These are phyloP conservation scores for Starmera caribaea DNA, from an alignment of 805 yeast species.

Conservation along the genomic window DNA sequence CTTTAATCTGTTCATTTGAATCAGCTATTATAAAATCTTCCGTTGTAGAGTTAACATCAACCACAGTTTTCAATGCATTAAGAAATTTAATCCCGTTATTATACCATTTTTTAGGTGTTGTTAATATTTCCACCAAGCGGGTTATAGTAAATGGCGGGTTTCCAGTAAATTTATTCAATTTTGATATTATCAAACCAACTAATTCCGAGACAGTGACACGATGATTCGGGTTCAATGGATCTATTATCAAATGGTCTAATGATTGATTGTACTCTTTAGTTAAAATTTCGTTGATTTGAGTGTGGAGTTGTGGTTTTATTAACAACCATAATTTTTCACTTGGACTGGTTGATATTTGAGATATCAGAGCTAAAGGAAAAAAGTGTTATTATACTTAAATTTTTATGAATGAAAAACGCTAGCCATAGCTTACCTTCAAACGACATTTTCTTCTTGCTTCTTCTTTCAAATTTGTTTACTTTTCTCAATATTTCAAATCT, in stretches of 20 bases:
- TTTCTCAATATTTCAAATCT: no score
- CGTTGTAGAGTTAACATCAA: conserved; percentile 9
- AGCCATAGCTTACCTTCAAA: no score
- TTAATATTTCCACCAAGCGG: conserved; percentile 36
- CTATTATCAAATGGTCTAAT: conserved; percentile 1
- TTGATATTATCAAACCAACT: no score
- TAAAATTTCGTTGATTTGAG: conserved; percentile 5
- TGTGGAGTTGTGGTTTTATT: conserved; percentile 5
- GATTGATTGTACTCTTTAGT: conserved; percentile 1
- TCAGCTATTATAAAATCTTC: conserved; percentile 5
- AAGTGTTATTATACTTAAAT: no score
- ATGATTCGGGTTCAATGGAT: conserved; percentile 4
- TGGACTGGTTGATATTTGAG: no score
- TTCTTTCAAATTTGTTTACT: no score
- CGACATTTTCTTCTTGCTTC: no score
- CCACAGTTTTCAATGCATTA: conserved; percentile 26
- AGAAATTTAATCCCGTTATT: conserved; percentile 31
- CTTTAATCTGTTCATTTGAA: not conserved
- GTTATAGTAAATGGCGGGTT: conserved; percentile 38
- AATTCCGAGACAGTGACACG: not conserved
- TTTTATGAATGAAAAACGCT: no score
- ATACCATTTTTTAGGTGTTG: conserved; percentile 33
- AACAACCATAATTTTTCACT: conserved; percentile 2
- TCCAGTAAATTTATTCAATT: conserved; percentile 2
- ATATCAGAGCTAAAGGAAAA: no score